Percentiles rank a stretch among this genome's conserved stretches.
Evolutionary conservation across 495 filamentous ascomycete genomes (phyloP).

Genomic region (Penicillium lividum): DNA sequence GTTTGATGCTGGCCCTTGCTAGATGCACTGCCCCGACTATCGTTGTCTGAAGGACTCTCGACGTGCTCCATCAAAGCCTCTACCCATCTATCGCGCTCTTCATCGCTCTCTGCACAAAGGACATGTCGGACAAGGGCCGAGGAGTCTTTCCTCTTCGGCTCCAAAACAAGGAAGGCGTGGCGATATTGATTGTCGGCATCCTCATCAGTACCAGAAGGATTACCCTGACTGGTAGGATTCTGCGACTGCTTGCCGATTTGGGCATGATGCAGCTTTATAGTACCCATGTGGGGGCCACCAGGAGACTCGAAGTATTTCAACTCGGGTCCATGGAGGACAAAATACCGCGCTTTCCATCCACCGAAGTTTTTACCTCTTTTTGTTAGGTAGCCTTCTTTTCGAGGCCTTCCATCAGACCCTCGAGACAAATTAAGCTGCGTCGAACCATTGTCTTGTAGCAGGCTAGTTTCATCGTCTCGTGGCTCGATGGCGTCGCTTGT

Average conservation of each 20-base stretch:
- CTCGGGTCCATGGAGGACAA: constrained; percentile 85
- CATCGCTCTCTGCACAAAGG: constrained; percentile 90
- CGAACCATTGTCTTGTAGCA: constrained; percentile 47
- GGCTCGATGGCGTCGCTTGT: constrained; percentile 83
- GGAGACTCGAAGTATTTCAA: constrained; percentile 90
- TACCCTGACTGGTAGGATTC: constrained; percentile 50
- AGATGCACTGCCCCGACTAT: constrained; percentile 26
- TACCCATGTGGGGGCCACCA: constrained; percentile 84
- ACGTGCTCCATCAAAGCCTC: constrained; percentile 86
- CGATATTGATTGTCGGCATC: constrained; percentile 93
- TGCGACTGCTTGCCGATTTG: constrained; percentile 91
- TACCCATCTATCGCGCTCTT: constrained; percentile 92
- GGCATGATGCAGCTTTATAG: constrained; percentile 86
- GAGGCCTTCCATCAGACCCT: constrained; percentile 63
- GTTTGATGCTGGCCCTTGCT: constrained; percentile 26
- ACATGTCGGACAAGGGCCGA: constrained; percentile 90
- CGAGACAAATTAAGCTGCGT: constrained; percentile 40
- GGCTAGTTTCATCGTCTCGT: constrained; percentile 60
- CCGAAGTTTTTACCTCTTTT: constrained; percentile 98
- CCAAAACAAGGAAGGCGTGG: constrained; percentile 91
- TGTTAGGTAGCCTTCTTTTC: constrained; percentile 89
- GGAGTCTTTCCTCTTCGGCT: constrained; percentile 96
- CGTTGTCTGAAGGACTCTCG: constrained; percentile 63
- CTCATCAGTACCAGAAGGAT: constrained; percentile 60
- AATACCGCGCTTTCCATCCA: constrained; percentile 97